These are phyloP conservation scores for Marsdenia floribunda DNA, from an alignment of 257 asterid genomes.

Conservation along the genomic window DNA sequence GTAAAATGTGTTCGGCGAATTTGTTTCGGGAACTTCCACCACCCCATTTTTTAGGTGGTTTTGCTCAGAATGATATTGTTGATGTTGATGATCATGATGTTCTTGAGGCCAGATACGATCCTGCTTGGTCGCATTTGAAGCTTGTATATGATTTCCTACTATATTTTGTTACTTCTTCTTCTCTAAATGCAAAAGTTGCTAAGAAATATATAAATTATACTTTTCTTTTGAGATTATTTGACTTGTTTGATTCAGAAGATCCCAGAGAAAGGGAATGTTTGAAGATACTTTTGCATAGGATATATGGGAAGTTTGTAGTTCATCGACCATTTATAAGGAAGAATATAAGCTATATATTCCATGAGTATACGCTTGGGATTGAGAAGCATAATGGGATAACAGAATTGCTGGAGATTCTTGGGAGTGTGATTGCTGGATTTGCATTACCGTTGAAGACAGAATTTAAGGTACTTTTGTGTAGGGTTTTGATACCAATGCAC, in stretches of 20 bases:
- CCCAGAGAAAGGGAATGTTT: conserved; percentile 83
- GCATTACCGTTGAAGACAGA: conserved; percentile 84
- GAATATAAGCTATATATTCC: conserved; percentile 61
- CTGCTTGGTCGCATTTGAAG: conserved; percentile 82
- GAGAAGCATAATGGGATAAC: conserved; percentile 80
- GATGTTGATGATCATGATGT: conserved; percentile 57
- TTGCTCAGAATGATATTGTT: conserved; percentile 20
- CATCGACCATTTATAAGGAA: conserved; percentile 79
- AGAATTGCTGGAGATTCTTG: conserved; percentile 77
- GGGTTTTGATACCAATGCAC: conserved; percentile 69
- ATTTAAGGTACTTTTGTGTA: conserved; percentile 69
- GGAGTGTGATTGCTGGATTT: conserved; percentile 88
- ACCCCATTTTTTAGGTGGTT: no score
- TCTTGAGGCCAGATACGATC: conserved; percentile 72
- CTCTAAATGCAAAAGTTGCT: conserved; percentile 63
- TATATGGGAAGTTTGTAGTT: conserved; percentile 79
- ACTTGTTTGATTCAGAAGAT: conserved; percentile 79
- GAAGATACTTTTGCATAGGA: conserved; percentile 73
- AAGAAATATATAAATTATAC: conserved; percentile 63
- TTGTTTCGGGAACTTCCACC: conserved; percentile 69
- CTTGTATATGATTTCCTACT: conserved; percentile 69
- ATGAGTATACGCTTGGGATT: conserved; percentile 57
- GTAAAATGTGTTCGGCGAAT: conserved; percentile 77
- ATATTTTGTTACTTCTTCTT: conserved; percentile 56
- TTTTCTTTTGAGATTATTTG: conserved; percentile 57